Percentiles rank a stretch among this genome's conserved stretches.
These are phyloP conservation scores for Hyphopichia khmerensis DNA, from an alignment of 1,139 yeast genomes.

Conservation along the genomic window DNA sequence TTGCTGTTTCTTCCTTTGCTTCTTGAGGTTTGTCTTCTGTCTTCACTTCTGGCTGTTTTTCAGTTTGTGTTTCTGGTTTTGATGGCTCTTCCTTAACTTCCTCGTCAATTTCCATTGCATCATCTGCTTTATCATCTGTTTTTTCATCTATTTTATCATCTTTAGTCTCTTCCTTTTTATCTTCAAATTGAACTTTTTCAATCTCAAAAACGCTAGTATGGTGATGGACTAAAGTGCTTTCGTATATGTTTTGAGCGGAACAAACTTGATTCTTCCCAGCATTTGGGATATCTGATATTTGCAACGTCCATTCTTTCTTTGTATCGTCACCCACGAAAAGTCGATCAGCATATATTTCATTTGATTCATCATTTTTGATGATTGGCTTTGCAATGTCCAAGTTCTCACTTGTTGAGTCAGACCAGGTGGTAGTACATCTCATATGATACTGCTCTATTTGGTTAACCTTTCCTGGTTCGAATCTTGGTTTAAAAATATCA, in stretches of 20 bases:
- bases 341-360: constrained; percentile 24
- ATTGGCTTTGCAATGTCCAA: constrained; percentile 31
- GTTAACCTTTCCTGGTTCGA: constrained; percentile 51
- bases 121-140: too few relatives aligned
- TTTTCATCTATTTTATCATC: too few relatives aligned
- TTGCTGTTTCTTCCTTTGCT: too few relatives aligned
- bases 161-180: too few relatives aligned
- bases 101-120: constrained; percentile 7
- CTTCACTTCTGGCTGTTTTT: too few relatives aligned
- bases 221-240: constrained; percentile 57
- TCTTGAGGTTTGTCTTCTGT: constrained; percentile 3
- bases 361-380: constrained; percentile 15
- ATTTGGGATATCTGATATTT: constrained; percentile 78
- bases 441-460: constrained; percentile 49
- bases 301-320: constrained; percentile 59
- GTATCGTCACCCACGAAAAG: constrained; percentile 29
- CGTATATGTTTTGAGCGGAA: constrained; percentile 66
- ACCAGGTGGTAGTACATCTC: constrained; percentile 48
- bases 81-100: constrained; percentile 5
- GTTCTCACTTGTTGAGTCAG: constrained; percentile 19
- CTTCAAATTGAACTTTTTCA: constrained; percentile 9
- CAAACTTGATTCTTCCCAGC: constrained; percentile 74
- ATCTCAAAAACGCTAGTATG: constrained; percentile 29
- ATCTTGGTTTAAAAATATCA: constrained; percentile 44
- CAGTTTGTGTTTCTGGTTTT: too few relatives aligned